These are phyloP conservation scores for Botryotinia narcissicola DNA, from an alignment of 2,329 filamentous ascomycete genomes.

Conservation along the genomic window DNA sequence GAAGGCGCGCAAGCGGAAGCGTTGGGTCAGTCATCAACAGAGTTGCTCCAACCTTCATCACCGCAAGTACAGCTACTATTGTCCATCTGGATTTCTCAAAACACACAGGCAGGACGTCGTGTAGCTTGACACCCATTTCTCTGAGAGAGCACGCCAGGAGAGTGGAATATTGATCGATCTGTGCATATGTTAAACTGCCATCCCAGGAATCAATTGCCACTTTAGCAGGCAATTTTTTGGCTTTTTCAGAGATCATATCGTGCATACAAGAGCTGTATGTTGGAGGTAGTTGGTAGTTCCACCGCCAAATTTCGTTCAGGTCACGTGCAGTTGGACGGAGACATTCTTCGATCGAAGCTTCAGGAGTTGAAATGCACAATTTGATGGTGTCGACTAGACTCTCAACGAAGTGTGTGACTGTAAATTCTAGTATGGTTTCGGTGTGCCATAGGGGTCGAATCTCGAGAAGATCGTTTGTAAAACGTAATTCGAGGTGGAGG, in stretches of 20 bases:
- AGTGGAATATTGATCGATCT: conserved; percentile 31
- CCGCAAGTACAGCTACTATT: conserved; percentile 35
- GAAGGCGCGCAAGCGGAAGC: conserved; percentile 32
- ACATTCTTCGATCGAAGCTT: conserved; percentile 37
- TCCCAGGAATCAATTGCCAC: conserved; percentile 33
- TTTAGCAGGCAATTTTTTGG: conserved; percentile 24
- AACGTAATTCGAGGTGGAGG: conserved; percentile 13
- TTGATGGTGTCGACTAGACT: conserved; percentile 44
- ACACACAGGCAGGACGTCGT: conserved; percentile 32
- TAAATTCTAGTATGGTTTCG: conserved; percentile 38
- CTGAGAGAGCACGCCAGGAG: conserved; percentile 28
- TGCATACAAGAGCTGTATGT: conserved; percentile 38
- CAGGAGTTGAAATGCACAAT: conserved; percentile 37
- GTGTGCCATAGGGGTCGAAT: conserved; percentile 45
- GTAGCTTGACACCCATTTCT: conserved; percentile 22
- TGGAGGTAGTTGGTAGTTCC: conserved; percentile 47
- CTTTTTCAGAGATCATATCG: conserved; percentile 27
- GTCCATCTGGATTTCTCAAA: conserved; percentile 38
- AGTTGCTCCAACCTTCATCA: conserved; percentile 36
- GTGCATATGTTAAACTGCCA: conserved; percentile 29
- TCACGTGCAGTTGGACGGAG: conserved; percentile 42
- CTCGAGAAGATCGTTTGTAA: conserved; percentile 33
- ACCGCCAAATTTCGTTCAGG: conserved; percentile 47
- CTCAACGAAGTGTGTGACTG: conserved; percentile 44
- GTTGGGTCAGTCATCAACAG: conserved; percentile 38